Evolutionary conservation across 768 basidiomycete genomes (phyloP).

Genomic region (Tylopilus sp.): DNA sequence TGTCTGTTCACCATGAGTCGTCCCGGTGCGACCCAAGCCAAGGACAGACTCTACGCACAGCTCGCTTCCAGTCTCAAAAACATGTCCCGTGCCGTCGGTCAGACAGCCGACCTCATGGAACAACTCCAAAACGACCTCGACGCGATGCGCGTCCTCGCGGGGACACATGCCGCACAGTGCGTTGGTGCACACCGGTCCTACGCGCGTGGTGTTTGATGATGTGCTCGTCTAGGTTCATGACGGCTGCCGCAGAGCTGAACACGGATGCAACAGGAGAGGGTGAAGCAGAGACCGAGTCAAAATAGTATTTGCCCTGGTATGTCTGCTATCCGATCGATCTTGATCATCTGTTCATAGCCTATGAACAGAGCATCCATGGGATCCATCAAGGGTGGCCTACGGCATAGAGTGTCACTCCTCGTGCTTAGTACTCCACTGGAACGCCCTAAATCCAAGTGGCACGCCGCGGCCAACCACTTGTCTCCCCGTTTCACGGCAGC

Average conservation of each 20-base stretch:
- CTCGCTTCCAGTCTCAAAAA: slow-evolving; percentile 65
- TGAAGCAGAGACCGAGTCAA: slow-evolving; percentile 4
- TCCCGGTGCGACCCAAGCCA: slow-evolving; percentile 67
- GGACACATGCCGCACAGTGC: slow-evolving; percentile 79
- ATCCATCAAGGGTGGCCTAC: no score
- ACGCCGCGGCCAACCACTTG: no score
- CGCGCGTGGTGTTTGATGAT: neutral
- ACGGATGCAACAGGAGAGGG: slow-evolving; percentile 26
- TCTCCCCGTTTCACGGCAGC: no score
- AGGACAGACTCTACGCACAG: slow-evolving; percentile 78
- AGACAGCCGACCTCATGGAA: slow-evolving; percentile 76
- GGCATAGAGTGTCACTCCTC: no score
- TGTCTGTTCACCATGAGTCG: slow-evolving; percentile 15
- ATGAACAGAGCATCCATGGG: neutral
- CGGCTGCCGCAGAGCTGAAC: slow-evolving; percentile 43
- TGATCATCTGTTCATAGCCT: neutral
- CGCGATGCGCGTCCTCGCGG: slow-evolving; percentile 76
- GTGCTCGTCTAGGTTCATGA: slow-evolving; percentile 43
- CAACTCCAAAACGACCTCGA: slow-evolving; percentile 71
- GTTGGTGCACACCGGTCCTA: slow-evolving; percentile 18
- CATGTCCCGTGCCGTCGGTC: slow-evolving; percentile 63
- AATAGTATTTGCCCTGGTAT: slow-evolving; percentile 1
- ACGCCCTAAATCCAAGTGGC: no score
- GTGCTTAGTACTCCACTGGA: no score
- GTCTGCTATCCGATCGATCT: neutral